phyloP scores from a whole-genome alignment of 345 rosid genomes.

The Fremontodendron californicum region DNA sequence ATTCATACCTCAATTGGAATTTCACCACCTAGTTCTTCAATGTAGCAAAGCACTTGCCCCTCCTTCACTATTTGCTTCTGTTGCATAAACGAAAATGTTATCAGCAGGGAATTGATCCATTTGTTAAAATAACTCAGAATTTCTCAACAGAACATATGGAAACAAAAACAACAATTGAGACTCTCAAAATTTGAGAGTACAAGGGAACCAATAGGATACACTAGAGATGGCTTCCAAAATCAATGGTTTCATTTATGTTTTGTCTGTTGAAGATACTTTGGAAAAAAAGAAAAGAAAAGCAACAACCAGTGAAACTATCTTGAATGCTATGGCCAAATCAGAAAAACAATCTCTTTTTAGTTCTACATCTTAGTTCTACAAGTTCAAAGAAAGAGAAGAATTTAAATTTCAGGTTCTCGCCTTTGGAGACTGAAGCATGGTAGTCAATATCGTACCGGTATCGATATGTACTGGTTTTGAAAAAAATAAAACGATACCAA shows the following conservation, averaged over 20 bases:
- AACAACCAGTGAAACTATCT: no score
- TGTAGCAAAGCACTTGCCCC: constrained; percentile 83
- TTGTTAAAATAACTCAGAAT: neutral
- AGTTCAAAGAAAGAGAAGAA: constrained; percentile 13
- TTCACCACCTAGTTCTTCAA: constrained; percentile 82
- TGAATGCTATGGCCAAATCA: neutral
- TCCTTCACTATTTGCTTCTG: constrained; percentile 89
- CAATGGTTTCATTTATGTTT: neutral
- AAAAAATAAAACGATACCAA: no score
- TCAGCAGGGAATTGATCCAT: constrained; percentile 17
- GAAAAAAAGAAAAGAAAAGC: neutral
- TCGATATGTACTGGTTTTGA: no score
- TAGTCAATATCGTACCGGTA: no score
- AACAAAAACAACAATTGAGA: neutral
- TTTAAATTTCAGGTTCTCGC: constrained; percentile 30
- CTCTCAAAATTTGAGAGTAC: no score
- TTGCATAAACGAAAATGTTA: constrained; percentile 15
- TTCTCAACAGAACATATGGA: neutral
- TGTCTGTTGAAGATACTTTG: neutral
- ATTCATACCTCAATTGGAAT: constrained; percentile 62
- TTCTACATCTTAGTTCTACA: constrained; percentile 15
- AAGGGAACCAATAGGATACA: neutral
- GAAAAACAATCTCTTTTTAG: no score
- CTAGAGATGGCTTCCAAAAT: neutral
- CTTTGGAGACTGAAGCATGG: constrained; percentile 75